phyloP scores from a whole-genome alignment of 2,329 filamentous ascomycete species.

The Arthrobotrys conoides region DNA sequence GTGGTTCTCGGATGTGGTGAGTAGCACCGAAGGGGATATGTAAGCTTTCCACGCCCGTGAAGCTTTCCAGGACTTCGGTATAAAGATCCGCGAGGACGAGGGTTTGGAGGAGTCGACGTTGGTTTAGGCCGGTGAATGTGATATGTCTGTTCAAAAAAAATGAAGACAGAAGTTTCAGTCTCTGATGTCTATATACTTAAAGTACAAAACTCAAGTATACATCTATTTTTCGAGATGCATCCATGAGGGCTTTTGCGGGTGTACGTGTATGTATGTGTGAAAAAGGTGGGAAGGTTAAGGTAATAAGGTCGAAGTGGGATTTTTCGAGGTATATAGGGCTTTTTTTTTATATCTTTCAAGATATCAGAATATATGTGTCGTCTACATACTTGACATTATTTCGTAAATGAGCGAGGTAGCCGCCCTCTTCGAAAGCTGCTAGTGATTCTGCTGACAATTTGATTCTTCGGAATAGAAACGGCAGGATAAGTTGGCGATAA shows the following conservation, averaged over 20 bases:
- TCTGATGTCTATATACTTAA: conserved; percentile 24
- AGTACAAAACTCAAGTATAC: conserved; percentile 14
- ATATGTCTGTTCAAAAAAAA: conserved; percentile 25
- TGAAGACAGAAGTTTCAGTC: conserved; percentile 26
- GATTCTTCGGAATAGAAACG: conserved; percentile 42
- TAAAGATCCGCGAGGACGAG: conserved; percentile 25
- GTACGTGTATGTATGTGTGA: neutral
- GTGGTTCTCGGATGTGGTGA: conserved; percentile 17
- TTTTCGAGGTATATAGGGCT: conserved; percentile 9
- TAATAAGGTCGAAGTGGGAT: conserved; percentile 11
- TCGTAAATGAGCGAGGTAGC: conserved; percentile 29
- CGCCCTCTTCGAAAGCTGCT: conserved; percentile 36
- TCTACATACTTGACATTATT: conserved; percentile 38
- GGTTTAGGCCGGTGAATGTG: conserved; percentile 24
- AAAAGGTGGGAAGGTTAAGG: conserved; percentile 2
- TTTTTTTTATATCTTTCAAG: neutral
- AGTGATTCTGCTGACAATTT: conserved; percentile 42
- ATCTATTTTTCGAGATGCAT: neutral
- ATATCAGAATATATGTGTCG: conserved; percentile 7
- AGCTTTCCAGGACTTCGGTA: conserved; percentile 23
- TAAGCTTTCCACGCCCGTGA: conserved; percentile 23
- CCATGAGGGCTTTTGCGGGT: neutral
- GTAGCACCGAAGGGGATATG: conserved; percentile 23
- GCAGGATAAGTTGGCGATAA: conserved; percentile 28
- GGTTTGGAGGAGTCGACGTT: conserved; percentile 22